Evolutionary conservation across 345 rosid species (phyloP).

Genomic region (Hibiscus syriacus): DNA sequence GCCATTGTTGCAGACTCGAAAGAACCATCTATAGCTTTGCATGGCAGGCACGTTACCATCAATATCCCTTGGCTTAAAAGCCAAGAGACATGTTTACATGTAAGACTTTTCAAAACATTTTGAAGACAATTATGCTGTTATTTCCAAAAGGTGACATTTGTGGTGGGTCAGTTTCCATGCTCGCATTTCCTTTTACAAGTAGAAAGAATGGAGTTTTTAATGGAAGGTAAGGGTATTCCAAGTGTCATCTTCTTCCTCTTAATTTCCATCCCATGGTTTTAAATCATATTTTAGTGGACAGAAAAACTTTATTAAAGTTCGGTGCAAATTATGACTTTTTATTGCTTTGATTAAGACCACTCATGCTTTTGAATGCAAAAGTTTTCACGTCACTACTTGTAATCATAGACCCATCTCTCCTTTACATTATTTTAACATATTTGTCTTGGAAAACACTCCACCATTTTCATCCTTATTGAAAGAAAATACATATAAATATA

Average conservation of each 20-base stretch:
- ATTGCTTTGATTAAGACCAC: neutral
- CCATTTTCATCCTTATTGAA: neutral
- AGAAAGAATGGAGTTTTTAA: constrained; percentile 33
- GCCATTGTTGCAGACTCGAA: neutral
- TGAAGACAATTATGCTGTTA: neutral
- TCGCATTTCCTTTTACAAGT: constrained; percentile 44
- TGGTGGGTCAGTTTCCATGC: constrained; percentile 24
- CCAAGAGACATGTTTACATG: constrained; percentile 35
- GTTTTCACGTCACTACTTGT: neutral
- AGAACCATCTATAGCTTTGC: constrained; percentile 32
- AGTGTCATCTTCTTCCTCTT: constrained; percentile 17
- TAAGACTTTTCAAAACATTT: constrained; percentile 11
- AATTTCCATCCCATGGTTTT: constrained; percentile 2
- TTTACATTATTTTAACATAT: neutral
- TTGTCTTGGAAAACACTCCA: constrained; percentile 5
- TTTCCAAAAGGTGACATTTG: no score
- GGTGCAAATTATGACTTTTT: neutral
- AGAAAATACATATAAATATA: neutral
- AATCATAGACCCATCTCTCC: neutral
- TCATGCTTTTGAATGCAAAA: neutral
- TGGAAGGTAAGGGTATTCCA: constrained; percentile 31
- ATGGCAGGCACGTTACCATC: constrained; percentile 59
- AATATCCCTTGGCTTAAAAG: constrained; percentile 64
- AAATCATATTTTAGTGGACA: neutral
- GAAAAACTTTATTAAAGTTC: neutral